Percentiles rank a stretch among this genome's conserved stretches.
These are phyloP conservation scores for Plicaturopsis crispa DNA, from an alignment of 768 basidiomycete species.

Conservation along the genomic window DNA sequence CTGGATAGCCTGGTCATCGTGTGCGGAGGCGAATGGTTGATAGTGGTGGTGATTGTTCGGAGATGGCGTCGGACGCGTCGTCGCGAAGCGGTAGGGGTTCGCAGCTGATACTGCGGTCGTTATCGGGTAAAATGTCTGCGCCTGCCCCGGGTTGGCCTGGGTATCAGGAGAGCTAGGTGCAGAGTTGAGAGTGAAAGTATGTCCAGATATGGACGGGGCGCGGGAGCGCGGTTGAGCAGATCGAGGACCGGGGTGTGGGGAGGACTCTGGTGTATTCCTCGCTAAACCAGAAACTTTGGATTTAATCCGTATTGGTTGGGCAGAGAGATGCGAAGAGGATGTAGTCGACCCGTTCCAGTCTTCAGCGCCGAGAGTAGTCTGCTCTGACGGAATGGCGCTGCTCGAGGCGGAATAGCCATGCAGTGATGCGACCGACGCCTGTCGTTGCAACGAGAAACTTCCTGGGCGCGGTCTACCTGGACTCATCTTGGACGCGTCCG, in stretches of 20 bases:
- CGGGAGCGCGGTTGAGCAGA: constrained; percentile 21
- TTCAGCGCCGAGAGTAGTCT: constrained; percentile 11
- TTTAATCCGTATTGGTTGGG: constrained; percentile 26
- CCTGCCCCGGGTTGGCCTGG: no score
- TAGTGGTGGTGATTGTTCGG: constrained; percentile 21
- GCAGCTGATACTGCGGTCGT: constrained; percentile 48
- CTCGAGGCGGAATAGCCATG: constrained; percentile 8
- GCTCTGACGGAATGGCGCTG: constrained; percentile 10
- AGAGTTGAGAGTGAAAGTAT: no score
- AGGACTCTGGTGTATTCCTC: constrained; percentile 15
- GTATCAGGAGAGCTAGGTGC: no score
- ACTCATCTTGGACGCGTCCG: constrained; percentile 6
- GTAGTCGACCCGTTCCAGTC: no score
- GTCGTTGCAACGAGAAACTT: constrained; percentile 18
- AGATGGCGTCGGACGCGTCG: constrained; percentile 25
- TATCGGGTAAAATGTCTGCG: constrained; percentile 56
- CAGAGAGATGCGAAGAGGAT: constrained; percentile 10
- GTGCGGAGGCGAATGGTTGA: constrained; percentile 21
- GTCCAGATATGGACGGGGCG: constrained; percentile 21
- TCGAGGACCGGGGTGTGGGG: constrained; percentile 14
- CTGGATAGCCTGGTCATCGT: constrained; percentile 17
- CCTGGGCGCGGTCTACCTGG: constrained; percentile 23
- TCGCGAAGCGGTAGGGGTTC: constrained; percentile 48
- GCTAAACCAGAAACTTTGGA: constrained; percentile 33
- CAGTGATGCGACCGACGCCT: constrained; percentile 16